Conservation (phyloP, 2,329 filamentous ascomycete species). For the Epichloe coenophiala region DNA sequence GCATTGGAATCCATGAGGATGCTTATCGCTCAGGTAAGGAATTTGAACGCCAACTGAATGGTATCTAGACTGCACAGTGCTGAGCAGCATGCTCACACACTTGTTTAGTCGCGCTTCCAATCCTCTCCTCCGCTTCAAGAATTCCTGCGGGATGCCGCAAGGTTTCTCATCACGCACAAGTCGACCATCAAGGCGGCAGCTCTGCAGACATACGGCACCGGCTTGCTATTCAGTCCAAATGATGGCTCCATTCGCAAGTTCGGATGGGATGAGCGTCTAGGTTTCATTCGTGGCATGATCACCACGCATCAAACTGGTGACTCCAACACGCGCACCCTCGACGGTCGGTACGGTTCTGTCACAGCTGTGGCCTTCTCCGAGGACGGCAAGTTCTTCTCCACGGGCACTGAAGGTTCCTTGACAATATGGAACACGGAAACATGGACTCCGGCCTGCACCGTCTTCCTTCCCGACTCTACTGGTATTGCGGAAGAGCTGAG, state of each 20-base stretch:
- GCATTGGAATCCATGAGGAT: constrained; percentile 3
- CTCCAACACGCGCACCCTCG: constrained; percentile 4
- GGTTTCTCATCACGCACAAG: constrained; percentile 14
- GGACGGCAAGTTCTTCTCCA: constrained; percentile 5
- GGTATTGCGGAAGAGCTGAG: constrained; percentile 6
- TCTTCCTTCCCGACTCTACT: constrained; percentile 5
- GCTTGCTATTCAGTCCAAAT: constrained; percentile 18
- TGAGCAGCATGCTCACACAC: neutral
- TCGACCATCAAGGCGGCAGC: constrained; percentile 14
- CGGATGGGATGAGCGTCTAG: constrained; percentile 8
- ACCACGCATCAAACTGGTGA: constrained; percentile 6
- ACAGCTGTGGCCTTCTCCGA: constrained; percentile 6
- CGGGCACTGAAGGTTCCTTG: constrained; percentile 6
- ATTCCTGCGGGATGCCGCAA: constrained; percentile 16
- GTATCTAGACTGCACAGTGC: neutral
- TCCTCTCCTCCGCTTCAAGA: constrained; percentile 5
- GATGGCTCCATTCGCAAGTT: constrained; percentile 9
- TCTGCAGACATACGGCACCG: constrained; percentile 21
- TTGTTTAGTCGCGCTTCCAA: neutral
- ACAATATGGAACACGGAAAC: constrained; percentile 2
- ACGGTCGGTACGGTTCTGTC: constrained; percentile 5
- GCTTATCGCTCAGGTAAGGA: constrained; percentile 4
- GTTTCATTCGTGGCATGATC: constrained; percentile 7
- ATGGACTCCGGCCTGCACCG: constrained; percentile 3
- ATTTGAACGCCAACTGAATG: too few relatives aligned